Conservation (phyloP, 2,329 filamentous ascomycete genomes). For the Penicillium sp. region DNA sequence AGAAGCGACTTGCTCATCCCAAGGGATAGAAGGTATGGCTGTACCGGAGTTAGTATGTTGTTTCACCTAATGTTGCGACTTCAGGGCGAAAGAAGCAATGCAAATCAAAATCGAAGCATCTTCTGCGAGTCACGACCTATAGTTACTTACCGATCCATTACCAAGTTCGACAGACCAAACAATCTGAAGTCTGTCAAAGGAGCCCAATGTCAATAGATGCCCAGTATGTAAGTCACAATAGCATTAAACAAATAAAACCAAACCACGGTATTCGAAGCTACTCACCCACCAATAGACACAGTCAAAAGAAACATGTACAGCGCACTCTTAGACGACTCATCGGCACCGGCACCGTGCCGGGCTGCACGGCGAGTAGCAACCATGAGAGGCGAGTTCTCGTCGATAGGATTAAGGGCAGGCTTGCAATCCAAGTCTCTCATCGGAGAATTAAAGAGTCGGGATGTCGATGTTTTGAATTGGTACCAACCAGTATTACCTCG, state of each 20-base stretch:
- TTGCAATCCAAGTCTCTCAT: neutral
- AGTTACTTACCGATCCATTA: conserved; percentile 70
- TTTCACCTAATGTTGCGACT: neutral
- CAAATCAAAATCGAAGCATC: neutral
- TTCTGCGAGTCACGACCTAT: neutral
- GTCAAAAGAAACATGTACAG: conserved; percentile 87
- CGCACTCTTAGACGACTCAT: conserved; percentile 67
- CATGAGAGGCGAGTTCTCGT: conserved; percentile 33
- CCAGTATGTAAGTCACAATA: neutral
- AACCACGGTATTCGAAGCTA: conserved; percentile 1
- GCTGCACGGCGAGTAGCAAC: conserved; percentile 10
- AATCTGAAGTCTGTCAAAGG: conserved; percentile 67
- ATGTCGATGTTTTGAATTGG: neutral
- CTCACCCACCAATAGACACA: conserved; percentile 72
- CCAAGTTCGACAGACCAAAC: conserved; percentile 95
- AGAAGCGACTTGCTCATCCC: conserved; percentile 80
- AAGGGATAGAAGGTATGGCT: conserved; percentile 73
- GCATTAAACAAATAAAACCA: neutral
- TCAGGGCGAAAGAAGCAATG: neutral
- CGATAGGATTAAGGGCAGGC: neutral
- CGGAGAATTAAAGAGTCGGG: neutral
- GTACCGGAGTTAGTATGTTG: neutral
- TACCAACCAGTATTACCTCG: neutral
- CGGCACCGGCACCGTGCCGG: conserved; percentile 33
- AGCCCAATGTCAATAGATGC: conserved; percentile 8